Percentiles rank a stretch among this genome's conserved stretches.
Evolutionary conservation across 805 yeast genomes (phyloP).

Genomic region (Saccharomycopsis babjevae): DNA sequence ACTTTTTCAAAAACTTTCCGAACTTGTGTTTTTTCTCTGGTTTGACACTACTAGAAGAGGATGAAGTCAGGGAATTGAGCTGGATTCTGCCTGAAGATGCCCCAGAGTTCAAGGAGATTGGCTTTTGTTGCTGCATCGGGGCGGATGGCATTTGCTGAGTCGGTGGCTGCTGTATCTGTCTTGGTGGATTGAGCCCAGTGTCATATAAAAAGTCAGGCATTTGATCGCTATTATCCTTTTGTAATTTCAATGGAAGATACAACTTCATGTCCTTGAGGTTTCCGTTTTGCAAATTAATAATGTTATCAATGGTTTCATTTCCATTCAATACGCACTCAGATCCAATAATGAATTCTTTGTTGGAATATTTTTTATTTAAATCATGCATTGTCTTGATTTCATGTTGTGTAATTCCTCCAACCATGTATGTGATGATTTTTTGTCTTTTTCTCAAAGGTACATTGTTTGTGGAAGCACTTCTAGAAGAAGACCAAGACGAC

Average conservation of each 20-base stretch:
- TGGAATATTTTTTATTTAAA: conserved; percentile 40
- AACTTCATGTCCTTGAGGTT: conserved; percentile 10
- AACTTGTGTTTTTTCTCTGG: conserved; percentile 15
- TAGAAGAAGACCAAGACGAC: conserved; percentile 20
- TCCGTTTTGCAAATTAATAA: conserved; percentile 27
- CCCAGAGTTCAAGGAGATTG: neutral
- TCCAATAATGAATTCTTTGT: conserved; percentile 74
- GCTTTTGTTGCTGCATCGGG: neutral
- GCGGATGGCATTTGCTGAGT: neutral
- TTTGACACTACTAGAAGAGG: neutral
- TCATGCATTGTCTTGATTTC: conserved; percentile 74
- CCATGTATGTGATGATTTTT: conserved; percentile 65
- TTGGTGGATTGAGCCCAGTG: conserved; percentile 9
- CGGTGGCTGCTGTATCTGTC: neutral
- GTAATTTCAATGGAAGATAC: conserved; percentile 4
- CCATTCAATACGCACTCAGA: conserved; percentile 66
- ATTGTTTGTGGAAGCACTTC: conserved; percentile 27
- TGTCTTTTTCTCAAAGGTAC: conserved; percentile 33
- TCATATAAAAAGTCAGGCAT: conserved; percentile 12
- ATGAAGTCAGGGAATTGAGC: neutral
- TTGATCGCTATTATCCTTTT: conserved; percentile 7
- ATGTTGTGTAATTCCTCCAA: conserved; percentile 84
- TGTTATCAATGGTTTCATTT: conserved; percentile 28
- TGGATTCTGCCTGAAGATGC: neutral
- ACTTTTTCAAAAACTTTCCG: conserved; percentile 13